A percentile compares a stretch with the other conserved stretches of the same genome.
Conservation (phyloP, 331 rosid species). For the Cydonia oblonga region DNA sequence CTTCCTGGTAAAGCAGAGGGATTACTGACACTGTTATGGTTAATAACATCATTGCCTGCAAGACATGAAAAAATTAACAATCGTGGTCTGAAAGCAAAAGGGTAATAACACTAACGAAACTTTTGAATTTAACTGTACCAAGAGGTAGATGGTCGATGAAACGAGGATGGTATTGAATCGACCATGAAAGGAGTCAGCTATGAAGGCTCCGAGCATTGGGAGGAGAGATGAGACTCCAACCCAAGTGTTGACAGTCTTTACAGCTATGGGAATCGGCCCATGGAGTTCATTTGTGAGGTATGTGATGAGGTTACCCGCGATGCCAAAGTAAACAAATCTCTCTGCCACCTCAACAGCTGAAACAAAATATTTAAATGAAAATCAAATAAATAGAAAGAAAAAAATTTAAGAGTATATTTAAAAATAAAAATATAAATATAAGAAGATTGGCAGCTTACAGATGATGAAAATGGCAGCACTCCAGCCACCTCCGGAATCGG, state of each 20-base stretch:
- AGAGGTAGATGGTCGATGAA: constrained; percentile 33
- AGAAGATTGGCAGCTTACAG: neutral
- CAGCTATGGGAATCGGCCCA: constrained; percentile 27
- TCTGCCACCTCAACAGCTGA: constrained; percentile 55
- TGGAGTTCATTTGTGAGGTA: constrained; percentile 42
- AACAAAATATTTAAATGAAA: no score
- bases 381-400: neutral
- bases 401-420: no score
- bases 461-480: constrained; percentile 44
- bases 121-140: constrained; percentile 8
- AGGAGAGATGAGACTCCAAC: constrained; percentile 40
- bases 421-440: no score
- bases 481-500: constrained; percentile 41
- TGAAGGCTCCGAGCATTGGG: constrained; percentile 45
- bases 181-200: constrained; percentile 51
- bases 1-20: neutral
- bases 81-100: neutral
- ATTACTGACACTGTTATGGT: constrained; percentile 35
- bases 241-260: constrained; percentile 45
- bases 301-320: constrained; percentile 33
- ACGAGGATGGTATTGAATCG: constrained; percentile 46
- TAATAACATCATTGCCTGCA: constrained; percentile 42
- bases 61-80: neutral
- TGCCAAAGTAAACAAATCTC: constrained; percentile 45
- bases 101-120: no score